Evolutionary conservation across 352 stramenopile species (phyloP).

Genomic region (Globisporangium barbulae): DNA sequence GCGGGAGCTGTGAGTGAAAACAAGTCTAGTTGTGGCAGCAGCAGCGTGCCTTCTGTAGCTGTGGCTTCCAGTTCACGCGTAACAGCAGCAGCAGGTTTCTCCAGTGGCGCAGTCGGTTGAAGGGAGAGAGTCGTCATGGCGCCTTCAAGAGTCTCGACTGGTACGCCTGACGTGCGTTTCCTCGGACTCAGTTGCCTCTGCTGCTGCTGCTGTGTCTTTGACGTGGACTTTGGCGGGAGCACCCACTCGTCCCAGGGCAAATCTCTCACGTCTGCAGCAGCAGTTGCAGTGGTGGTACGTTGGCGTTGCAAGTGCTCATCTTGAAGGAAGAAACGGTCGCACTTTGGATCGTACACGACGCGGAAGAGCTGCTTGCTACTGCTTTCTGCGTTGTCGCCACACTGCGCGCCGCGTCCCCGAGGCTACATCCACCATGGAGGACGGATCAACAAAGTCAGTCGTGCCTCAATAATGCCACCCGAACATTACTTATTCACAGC

Average conservation of each 20-base stretch:
- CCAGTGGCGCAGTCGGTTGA: background rate
- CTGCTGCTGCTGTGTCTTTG: conserved; percentile 10
- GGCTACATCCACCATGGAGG: background rate
- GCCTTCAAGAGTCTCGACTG: background rate
- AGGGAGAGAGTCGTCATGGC: background rate
- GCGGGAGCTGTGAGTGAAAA: background rate
- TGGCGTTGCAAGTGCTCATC: conserved; percentile 17
- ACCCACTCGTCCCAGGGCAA: conserved; percentile 36
- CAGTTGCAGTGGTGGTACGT: conserved; percentile 1
- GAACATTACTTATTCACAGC: background rate
- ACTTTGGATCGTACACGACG: conserved; percentile 42
- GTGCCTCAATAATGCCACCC: background rate
- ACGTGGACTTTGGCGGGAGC: conserved; percentile 25
- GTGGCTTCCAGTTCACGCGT: background rate
- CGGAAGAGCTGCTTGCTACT: conserved; percentile 20
- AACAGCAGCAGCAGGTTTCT: background rate
- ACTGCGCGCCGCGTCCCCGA: background rate
- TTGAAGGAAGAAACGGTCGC: conserved; percentile 49
- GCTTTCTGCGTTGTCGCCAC: background rate
- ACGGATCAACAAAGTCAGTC: background rate
- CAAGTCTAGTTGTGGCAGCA: conserved; percentile 1
- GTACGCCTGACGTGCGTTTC: background rate
- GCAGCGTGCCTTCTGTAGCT: background rate
- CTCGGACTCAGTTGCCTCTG: background rate
- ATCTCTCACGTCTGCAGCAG: background rate